Evolutionary conservation across 495 filamentous ascomycete genomes (phyloP).

Genomic region (Penicillium manginii): DNA sequence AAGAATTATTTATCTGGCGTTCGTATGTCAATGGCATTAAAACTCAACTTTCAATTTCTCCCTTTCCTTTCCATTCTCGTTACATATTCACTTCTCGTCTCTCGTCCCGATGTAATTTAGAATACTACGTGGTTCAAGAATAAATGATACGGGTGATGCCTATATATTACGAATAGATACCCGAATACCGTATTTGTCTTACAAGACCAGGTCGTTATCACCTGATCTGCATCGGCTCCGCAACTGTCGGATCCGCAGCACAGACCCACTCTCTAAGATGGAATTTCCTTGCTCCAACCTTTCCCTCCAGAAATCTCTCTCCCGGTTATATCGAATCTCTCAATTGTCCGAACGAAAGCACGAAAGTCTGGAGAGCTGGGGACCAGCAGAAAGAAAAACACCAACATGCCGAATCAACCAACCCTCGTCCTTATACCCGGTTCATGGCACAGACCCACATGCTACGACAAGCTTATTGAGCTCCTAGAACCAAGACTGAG

Average conservation of each 20-base stretch:
- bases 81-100: too few relatives aligned
- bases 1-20: too few relatives aligned
- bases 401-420: constrained; percentile 15
- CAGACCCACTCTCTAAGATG: neutral
- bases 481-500: constrained; percentile 36
- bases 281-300: neutral
- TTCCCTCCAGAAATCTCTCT: neutral
- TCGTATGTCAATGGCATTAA: too few relatives aligned
- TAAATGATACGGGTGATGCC: too few relatives aligned
- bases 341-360: too few relatives aligned
- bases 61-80: neutral
- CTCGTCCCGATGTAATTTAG: too few relatives aligned
- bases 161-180: neutral
- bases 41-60: neutral
- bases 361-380: neutral
- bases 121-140: too few relatives aligned
- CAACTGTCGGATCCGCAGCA: neutral
- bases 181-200: neutral
- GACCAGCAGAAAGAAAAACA: neutral
- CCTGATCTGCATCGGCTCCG: neutral
- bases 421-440: constrained; percentile 53
- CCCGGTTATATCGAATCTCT: too few relatives aligned
- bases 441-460: constrained; percentile 48
- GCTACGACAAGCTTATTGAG: constrained; percentile 42
- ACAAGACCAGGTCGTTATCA: neutral